These are phyloP conservation scores for Annulohypoxylon bovei DNA, from an alignment of 495 filamentous ascomycete species.

Conservation along the genomic window DNA sequence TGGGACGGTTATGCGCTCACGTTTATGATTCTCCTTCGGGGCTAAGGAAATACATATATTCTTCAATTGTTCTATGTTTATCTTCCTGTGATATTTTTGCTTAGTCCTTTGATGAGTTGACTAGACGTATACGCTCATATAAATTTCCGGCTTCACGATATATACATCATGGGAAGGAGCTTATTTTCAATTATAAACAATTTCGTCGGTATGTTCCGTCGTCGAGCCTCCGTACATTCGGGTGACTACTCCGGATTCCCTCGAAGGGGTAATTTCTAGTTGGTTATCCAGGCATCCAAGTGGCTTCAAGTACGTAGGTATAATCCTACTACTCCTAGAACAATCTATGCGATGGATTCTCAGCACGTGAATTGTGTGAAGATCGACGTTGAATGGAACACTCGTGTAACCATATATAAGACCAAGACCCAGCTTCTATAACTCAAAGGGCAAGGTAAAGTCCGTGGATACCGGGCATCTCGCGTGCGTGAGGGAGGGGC, in stretches of 20 bases:
- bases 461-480: not conserved
- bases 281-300: no score
- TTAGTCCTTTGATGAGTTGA: not conserved
- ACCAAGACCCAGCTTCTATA: not conserved
- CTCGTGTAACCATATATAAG: not conserved
- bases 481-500: not conserved
- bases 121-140: no score
- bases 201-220: not conserved
- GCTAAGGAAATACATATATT: not conserved
- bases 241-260: not conserved
- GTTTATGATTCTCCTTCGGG: slow-evolving; percentile 17
- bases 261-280: not conserved
- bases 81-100: not conserved
- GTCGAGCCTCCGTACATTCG: not conserved
- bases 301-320: not conserved
- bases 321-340: not conserved
- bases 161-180: no score
- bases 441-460: not conserved
- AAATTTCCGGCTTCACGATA: no score
- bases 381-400: slow-evolving; percentile 2
- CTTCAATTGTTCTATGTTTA: not conserved
- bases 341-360: not conserved
- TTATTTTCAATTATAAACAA: no score
- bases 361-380: slow-evolving; percentile 2
- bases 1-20: slow-evolving; percentile 29